Percentiles rank a stretch among this genome's conserved stretches.
Conservation (phyloP, 2,329 filamentous ascomycete genomes). For the Chrysoporthe austroafricana region DNA sequence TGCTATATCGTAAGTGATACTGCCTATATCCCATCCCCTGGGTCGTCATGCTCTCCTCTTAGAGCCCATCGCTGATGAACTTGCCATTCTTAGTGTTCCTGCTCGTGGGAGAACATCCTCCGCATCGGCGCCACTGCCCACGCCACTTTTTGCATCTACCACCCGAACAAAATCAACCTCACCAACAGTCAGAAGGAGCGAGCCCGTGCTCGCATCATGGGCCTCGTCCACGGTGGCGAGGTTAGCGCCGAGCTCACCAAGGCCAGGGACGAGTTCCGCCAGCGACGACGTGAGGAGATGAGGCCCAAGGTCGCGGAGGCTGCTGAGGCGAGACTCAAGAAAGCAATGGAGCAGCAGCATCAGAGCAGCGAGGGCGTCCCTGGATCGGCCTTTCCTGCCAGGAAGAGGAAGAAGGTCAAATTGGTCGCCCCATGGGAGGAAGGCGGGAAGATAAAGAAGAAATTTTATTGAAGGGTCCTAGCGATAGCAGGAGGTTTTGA, state of each 20-base stretch:
- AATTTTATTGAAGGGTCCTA: background rate
- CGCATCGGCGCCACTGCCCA: conserved; percentile 20
- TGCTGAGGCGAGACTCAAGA: conserved; percentile 18
- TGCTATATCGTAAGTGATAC: conserved; percentile 23
- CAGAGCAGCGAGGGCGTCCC: background rate
- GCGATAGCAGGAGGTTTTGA: no score
- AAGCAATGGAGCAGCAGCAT: conserved; percentile 7
- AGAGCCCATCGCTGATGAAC: background rate
- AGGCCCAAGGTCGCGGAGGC: conserved; percentile 23
- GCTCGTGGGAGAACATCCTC: conserved; percentile 23
- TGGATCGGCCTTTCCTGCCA: background rate
- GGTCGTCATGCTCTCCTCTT: background rate
- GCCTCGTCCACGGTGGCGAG: conserved; percentile 27
- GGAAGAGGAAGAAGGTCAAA: conserved; percentile 24
- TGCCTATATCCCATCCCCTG: background rate
- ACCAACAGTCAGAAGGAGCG: conserved; percentile 21
- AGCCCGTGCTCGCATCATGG: conserved; percentile 24
- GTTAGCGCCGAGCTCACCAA: conserved; percentile 25
- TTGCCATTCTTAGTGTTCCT: conserved; percentile 14
- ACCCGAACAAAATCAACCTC: conserved; percentile 27
- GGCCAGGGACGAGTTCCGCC: conserved; percentile 25
- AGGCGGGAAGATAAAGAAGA: conserved; percentile 15
- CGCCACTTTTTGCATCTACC: conserved; percentile 27
- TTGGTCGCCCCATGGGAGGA: conserved; percentile 27
- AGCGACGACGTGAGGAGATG: conserved; percentile 25